A percentile compares a stretch with the other conserved stretches of the same genome.
phyloP scores from a whole-genome alignment of 1,139 yeast species.

The Suhomyces maxii region DNA sequence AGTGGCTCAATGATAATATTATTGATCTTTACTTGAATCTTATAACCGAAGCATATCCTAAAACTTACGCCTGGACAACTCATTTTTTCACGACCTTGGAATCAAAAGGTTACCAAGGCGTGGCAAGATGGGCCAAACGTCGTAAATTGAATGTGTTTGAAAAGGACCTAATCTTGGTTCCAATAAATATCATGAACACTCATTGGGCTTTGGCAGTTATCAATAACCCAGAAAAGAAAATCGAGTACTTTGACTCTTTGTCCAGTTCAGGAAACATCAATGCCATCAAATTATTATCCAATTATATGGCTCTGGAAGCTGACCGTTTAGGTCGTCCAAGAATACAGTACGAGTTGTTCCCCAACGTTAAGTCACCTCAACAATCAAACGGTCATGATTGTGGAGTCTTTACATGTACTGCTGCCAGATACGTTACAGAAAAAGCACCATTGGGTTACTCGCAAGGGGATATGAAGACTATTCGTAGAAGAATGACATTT shows the following conservation, averaged over 20 bases:
- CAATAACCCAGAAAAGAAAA: conserved; percentile 56
- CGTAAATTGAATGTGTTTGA: conserved; percentile 68
- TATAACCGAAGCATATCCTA: conserved; percentile 41
- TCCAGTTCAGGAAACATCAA: conserved; percentile 50
- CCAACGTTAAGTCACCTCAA: conserved; percentile 63
- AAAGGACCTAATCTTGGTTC: conserved; percentile 69
- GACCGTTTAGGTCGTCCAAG: conserved; percentile 32
- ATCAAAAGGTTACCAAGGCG: conserved; percentile 75
- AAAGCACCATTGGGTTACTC: conserved; percentile 50
- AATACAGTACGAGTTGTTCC: conserved; percentile 30
- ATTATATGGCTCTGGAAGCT: conserved; percentile 62
- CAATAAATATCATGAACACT: conserved; percentile 76
- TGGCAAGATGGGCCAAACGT: conserved; percentile 86
- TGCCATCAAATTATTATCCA: conserved; percentile 54
- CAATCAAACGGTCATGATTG: conserved; percentile 93
- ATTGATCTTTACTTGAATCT: conserved; percentile 79
- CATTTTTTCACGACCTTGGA: conserved; percentile 79
- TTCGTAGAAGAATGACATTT: conserved; percentile 72
- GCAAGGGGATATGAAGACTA: conserved; percentile 67
- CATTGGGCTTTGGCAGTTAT: conserved; percentile 94
- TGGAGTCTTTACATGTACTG: conserved; percentile 89
- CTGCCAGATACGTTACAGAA: conserved; percentile 62
- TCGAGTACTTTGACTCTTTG: conserved; percentile 79
- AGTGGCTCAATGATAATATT: conserved; percentile 90
- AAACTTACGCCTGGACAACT: conserved; percentile 76